Conservation (phyloP, 257 asterid genomes). For the Avicennia marina region DNA sequence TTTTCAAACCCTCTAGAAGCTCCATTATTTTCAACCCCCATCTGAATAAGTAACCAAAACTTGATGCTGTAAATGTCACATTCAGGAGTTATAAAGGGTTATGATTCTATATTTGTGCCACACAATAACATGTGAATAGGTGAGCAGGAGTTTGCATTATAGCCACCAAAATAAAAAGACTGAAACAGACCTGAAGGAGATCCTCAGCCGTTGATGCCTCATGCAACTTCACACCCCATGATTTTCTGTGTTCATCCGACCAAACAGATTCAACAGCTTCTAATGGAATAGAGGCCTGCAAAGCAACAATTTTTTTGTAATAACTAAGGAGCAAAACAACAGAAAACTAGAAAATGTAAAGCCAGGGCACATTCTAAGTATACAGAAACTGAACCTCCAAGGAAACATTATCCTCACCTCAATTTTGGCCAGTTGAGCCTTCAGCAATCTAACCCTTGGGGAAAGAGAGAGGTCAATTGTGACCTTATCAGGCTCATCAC, state of each 20-base stretch:
- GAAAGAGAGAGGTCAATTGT: conserved; percentile 38
- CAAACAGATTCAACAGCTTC: conserved; percentile 63
- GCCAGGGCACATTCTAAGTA: background rate
- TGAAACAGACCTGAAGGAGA: conserved; percentile 59
- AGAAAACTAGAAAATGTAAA: background rate
- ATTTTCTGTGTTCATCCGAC: conserved; percentile 57
- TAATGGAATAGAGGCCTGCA: conserved; percentile 68
- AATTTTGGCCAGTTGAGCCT: conserved; percentile 57
- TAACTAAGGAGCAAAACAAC: background rate
- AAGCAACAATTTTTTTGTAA: conserved; percentile 13
- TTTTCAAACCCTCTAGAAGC: no score
- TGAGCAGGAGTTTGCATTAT: no score
- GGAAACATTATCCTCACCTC: conserved; percentile 38
- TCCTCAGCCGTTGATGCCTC: conserved; percentile 58
- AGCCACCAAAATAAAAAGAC: conserved; percentile 10
- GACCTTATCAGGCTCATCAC: conserved; percentile 23
- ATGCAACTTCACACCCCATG: conserved; percentile 57
- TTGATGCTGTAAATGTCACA: no score
- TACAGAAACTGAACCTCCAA: background rate
- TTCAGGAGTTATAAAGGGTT: no score
- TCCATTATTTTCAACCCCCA: no score
- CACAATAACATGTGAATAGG: no score
- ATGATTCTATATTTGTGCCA: no score
- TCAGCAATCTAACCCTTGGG: conserved; percentile 51
- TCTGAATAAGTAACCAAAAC: no score